Evolutionary conservation across 139 green algal species (phyloP).

Genomic region (Coelastrella sp.): DNA sequence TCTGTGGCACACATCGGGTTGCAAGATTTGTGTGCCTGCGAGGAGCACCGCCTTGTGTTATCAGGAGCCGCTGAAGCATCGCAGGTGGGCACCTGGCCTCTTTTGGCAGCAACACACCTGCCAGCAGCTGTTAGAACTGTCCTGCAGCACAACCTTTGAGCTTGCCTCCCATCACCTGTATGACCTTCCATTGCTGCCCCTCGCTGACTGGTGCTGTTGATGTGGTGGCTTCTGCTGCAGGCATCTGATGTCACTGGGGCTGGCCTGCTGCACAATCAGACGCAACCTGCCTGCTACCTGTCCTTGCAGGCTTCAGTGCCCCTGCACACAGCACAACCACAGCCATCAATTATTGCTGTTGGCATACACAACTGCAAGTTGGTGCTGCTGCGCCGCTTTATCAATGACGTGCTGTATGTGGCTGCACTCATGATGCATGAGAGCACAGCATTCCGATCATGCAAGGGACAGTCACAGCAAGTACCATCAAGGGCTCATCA

Average conservation of each 20-base stretch:
- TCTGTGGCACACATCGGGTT: constrained; percentile 35
- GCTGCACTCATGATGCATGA: constrained; percentile 7
- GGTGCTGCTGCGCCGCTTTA: constrained; percentile 30
- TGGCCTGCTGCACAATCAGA: not conserved
- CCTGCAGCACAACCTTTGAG: too few species aligned
- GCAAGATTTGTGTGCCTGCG: constrained; percentile 28
- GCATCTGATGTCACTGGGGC: not conserved
- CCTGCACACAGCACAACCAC: not conserved
- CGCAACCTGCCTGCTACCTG: not conserved
- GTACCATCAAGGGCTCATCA: not conserved
- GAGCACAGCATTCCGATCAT: not conserved
- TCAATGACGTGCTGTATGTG: constrained; percentile 41
- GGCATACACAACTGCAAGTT: constrained; percentile 22
- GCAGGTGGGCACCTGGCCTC: not conserved
- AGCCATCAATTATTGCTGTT: not conserved
- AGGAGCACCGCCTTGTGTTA: constrained; percentile 44
- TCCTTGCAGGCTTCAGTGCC: not conserved
- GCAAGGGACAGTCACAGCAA: not conserved
- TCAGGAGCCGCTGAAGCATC: constrained; percentile 25
- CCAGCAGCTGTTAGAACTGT: not conserved
- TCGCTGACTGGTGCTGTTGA: not conserved
- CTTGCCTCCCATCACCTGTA: not conserved
- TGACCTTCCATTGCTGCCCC: not conserved
- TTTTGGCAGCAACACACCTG: not conserved
- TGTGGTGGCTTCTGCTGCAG: not conserved